These are phyloP conservation scores for Lignosus rhinocerotis DNA, from an alignment of 1,284 basidiomycete genomes.

Conservation along the genomic window DNA sequence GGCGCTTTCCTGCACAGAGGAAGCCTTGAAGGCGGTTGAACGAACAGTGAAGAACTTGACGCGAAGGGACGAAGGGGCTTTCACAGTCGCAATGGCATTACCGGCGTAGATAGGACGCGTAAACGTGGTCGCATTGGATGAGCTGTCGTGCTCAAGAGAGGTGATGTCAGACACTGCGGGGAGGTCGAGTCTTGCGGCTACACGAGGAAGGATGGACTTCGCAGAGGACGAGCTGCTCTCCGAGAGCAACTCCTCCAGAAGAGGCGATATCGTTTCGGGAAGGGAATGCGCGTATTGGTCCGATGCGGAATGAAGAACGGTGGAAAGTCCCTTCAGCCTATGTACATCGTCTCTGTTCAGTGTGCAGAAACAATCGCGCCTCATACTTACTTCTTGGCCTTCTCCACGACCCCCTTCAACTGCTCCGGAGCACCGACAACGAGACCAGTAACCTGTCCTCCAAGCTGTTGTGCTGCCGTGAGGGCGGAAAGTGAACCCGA, in stretches of 20 bases:
- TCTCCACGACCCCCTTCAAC: conserved; percentile 68
- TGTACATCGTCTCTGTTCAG: not conserved
- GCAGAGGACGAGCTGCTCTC: conserved; percentile 60
- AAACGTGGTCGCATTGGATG: conserved; percentile 77
- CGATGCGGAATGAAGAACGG: conserved; percentile 43
- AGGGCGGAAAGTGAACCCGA: conserved; percentile 87
- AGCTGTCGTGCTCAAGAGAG: conserved; percentile 74
- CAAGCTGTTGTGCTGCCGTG: conserved; percentile 85
- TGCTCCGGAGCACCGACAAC: conserved; percentile 78
- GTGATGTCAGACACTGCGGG: conserved; percentile 91
- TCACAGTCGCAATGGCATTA: conserved; percentile 94
- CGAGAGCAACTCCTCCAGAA: conserved; percentile 43
- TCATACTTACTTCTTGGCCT: conserved; percentile 73
- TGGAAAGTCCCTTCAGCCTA: conserved; percentile 49
- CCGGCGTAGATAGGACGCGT: conserved; percentile 97
- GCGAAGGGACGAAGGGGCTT: conserved; percentile 69
- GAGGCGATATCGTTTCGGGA: conserved; percentile 45
- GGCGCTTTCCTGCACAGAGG: conserved; percentile 50
- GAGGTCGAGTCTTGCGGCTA: conserved; percentile 85
- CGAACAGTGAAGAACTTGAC: conserved; percentile 97
- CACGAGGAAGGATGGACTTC: conserved; percentile 81
- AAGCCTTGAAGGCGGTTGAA: conserved; percentile 89
- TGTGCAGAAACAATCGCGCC: not conserved
- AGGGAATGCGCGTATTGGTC: conserved; percentile 49
- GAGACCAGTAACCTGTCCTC: conserved; percentile 87